Evolutionary conservation across 1,284 basidiomycete species (phyloP), one percentile per base, ranked within the genome.

Genomic region (Phylloboletellus chloephorus): DNA sequence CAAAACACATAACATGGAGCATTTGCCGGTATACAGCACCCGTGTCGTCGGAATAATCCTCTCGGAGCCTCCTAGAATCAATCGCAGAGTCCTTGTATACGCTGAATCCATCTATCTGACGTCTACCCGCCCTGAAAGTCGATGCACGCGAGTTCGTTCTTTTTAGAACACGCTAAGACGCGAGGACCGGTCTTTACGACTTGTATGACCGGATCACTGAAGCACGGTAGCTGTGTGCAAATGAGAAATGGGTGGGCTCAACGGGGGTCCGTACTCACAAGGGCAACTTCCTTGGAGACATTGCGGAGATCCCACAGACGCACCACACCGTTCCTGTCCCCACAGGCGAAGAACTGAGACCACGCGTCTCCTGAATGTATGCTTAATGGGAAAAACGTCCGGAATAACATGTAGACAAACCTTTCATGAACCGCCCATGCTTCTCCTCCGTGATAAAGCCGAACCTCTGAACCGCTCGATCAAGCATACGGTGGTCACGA

Each of bases 251-350:
- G 9, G 12, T 35, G 30, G 24, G 24, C 1, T 10, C 7, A 15
- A 33, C 8, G 8, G 17, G 25, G 6, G 4, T 37, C 5, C 7
- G 34, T 31, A 48, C 62, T 43, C 31, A 72, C 68, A 43, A 51
- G 50, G 22, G 53, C 37, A 26, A 61, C 31, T 19, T 56, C 44
- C 8, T 50, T 48, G n/a, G 56, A 53, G 12, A 55, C 35, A 20
- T 67, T 68, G 21, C 74, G 67, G 29, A 74, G 45, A 52, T 76
- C 73, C 74, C 74, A 76, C 4, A 74, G 28, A 22, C 65, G 68
- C 28, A 76, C 58, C 19, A 23, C 44, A 12, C 74, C 73, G 36
- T 64, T 63, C 31, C 53, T 63, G 50, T 68, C 67, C 12, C 74
- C 73, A 37, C 67, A 73, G 4, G 61, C 67, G 47, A 74, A 73